These are phyloP conservation scores for Exsudoporus frostii DNA, from an alignment of 768 basidiomycete species.

Conservation along the genomic window DNA sequence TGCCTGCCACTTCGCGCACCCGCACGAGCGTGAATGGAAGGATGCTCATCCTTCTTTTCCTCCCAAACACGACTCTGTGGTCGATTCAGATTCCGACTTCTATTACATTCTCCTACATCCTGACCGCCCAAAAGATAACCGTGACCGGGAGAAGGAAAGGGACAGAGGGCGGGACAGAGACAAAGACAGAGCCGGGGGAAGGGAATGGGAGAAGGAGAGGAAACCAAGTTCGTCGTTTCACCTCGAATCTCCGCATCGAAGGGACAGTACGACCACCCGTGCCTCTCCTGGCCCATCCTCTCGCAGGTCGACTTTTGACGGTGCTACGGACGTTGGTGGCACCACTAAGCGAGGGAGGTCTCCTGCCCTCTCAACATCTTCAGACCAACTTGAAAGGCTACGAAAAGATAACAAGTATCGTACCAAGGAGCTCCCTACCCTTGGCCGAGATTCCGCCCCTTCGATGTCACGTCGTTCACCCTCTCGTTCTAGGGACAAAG, in stretches of 20 bases:
- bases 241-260: conserved; percentile 15
- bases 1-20: conserved; percentile 31
- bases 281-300: conserved; percentile 14
- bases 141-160: conserved; percentile 10
- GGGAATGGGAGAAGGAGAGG: not conserved
- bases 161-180: not conserved
- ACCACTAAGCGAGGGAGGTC: conserved; percentile 17
- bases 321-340: conserved; percentile 1
- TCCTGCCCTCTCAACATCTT: conserved; percentile 24
- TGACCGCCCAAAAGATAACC: conserved; percentile 10
- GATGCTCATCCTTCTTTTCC: conserved; percentile 27
- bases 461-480: conserved; percentile 6
- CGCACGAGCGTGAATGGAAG: conserved; percentile 33
- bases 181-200: not conserved
- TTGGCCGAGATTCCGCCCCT: conserved; percentile 7
- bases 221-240: conserved; percentile 8
- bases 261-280: conserved; percentile 11
- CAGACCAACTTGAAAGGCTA: conserved; percentile 26
- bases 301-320: conserved; percentile 15
- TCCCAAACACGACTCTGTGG: conserved; percentile 17
- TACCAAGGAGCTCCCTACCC: not conserved
- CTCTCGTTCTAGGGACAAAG: conserved; percentile 12
- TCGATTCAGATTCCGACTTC: conserved; percentile 23
- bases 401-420: conserved; percentile 15
- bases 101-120: conserved; percentile 15